These are phyloP conservation scores for Notholithocarpus densiflorus DNA, from an alignment of 306 rosid genomes.

Conservation along the genomic window DNA sequence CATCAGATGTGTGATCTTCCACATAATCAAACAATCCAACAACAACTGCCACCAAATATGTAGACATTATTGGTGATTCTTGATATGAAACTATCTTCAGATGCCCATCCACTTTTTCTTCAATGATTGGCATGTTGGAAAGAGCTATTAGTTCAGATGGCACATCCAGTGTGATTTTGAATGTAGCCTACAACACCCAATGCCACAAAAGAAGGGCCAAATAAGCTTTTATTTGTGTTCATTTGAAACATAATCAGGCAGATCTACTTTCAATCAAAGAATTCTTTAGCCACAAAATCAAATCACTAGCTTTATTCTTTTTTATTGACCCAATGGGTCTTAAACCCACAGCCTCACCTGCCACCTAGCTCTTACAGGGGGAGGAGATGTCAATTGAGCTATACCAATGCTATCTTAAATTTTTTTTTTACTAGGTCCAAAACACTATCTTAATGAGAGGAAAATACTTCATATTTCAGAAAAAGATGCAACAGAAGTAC, in stretches of 20 bases:
- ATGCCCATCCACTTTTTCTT: conserved; percentile 61
- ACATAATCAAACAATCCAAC: conserved; percentile 89
- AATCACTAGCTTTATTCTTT: neutral
- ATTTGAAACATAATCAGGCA: neutral
- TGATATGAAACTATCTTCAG: conserved; percentile 63
- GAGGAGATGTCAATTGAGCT: no score
- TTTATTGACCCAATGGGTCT: no score
- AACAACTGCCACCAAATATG: conserved; percentile 88
- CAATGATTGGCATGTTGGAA: conserved; percentile 89
- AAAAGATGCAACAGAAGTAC: neutral
- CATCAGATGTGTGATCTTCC: conserved; percentile 84
- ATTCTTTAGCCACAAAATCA: neutral
- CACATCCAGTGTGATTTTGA: conserved; percentile 84
- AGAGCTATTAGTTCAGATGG: conserved; percentile 76
- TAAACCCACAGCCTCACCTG: no score
- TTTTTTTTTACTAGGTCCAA: no score
- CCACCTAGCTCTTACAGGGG: no score
- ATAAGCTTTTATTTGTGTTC: neutral
- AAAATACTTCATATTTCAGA: neutral
- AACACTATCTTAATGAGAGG: no score
- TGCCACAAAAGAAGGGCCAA: neutral
- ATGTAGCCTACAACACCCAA: conserved; percentile 70
- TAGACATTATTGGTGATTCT: conserved; percentile 93
- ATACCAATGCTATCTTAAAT: no score
- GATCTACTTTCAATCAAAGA: neutral